A percentile compares a stretch with the other conserved stretches of the same genome.
These are phyloP conservation scores for Daldinia sp. DNA, from an alignment of 2,329 filamentous ascomycete species.

Conservation along the genomic window DNA sequence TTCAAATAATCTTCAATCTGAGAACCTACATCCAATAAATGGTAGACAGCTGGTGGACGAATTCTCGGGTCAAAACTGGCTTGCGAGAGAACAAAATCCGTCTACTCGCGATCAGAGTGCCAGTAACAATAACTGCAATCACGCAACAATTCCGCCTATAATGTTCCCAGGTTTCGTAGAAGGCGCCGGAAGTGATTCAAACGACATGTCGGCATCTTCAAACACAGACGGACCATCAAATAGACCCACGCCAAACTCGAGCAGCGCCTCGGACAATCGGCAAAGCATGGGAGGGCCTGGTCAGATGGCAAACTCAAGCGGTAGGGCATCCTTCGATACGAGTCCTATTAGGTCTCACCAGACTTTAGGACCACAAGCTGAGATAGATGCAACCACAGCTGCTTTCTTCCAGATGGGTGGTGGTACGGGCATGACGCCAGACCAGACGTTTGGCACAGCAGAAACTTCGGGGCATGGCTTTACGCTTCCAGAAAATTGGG, in stretches of 20 bases:
- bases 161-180: conserved; percentile 54
- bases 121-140: conserved; percentile 29
- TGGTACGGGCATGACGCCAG: conserved; percentile 52
- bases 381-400: conserved; percentile 54
- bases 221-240: conserved; percentile 63
- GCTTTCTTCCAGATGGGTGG: conserved; percentile 57
- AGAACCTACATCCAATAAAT: conserved; percentile 37
- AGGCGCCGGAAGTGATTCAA: conserved; percentile 58
- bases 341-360: conserved; percentile 63
- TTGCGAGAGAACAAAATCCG: conserved; percentile 56
- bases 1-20: conserved; percentile 57
- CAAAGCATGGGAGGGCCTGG: conserved; percentile 47
- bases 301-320: conserved; percentile 55
- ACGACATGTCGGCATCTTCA: conserved; percentile 63
- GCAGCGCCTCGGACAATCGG: conserved; percentile 60
- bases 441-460: conserved; percentile 53
- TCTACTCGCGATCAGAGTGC: conserved; percentile 48
- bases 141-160: conserved; percentile 33
- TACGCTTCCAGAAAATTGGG: conserved; percentile 60
- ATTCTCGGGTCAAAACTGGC: conserved; percentile 50
- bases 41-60: conserved; percentile 27
- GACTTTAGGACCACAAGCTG: conserved; percentile 54
- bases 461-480: conserved; percentile 56
- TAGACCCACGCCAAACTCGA: conserved; percentile 71
- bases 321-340: conserved; percentile 62